Evolutionary conservation across 1,139 yeast genomes (phyloP).

Genomic region (Cylindricascospora bacillispora): DNA sequence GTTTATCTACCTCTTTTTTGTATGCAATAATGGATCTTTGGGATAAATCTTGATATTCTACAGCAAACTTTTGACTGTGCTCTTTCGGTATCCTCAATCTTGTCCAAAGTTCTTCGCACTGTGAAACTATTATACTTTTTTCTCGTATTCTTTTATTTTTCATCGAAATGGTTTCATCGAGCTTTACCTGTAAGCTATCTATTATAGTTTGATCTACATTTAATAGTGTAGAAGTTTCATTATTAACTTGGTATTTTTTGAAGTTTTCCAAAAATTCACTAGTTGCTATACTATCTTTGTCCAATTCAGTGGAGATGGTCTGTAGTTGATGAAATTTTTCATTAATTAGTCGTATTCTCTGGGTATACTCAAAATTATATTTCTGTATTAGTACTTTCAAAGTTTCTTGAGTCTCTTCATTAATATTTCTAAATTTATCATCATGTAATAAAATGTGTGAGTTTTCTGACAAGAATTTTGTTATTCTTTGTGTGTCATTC

Average conservation of each 20-base stretch:
- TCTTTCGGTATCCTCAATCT: slow-evolving; percentile 35
- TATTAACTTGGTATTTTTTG: neutral
- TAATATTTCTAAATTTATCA: neutral
- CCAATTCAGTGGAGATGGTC: neutral
- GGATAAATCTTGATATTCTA: slow-evolving; percentile 27
- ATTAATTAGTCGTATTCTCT: neutral
- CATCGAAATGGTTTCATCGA: slow-evolving; percentile 12
- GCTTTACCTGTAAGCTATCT: slow-evolving; percentile 5
- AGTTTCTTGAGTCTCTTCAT: neutral
- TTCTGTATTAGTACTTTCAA: neutral
- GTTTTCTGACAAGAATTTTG: slow-evolving; percentile 1
- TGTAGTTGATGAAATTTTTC: neutral
- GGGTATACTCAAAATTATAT: neutral
- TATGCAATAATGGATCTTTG: slow-evolving; percentile 17
- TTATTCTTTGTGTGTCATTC: slow-evolving; percentile 5
- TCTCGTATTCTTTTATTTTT: slow-evolving; percentile 13
- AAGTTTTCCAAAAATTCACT: neutral
- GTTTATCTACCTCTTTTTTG: slow-evolving; percentile 42
- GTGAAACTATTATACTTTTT: slow-evolving; percentile 14
- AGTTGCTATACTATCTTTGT: neutral
- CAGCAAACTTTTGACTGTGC: slow-evolving; percentile 29
- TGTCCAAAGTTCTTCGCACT: slow-evolving; percentile 39
- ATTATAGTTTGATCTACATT: slow-evolving; percentile 6
- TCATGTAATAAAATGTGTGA: slow-evolving; percentile 1
- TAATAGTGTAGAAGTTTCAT: neutral